Conservation (phyloP, 2,329 filamentous ascomycete genomes). For the Claviceps sp. region DNA sequence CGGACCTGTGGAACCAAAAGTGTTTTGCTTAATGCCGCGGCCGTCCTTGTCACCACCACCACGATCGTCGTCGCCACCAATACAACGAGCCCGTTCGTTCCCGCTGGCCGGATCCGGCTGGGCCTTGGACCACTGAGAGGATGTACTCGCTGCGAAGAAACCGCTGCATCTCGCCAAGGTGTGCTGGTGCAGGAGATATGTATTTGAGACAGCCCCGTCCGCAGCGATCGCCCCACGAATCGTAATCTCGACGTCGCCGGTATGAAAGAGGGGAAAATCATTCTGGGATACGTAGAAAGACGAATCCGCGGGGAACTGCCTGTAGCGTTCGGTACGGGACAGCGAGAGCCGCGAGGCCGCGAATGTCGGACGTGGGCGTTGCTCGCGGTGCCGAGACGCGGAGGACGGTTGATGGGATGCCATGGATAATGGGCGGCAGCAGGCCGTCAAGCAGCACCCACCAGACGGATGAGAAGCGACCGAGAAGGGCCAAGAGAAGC, state of each 20-base stretch:
- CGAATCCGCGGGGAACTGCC: constrained; percentile 68
- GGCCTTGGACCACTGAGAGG: constrained; percentile 52
- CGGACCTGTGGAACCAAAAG: constrained; percentile 6
- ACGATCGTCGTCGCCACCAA: neutral
- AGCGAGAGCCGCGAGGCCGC: constrained; percentile 50
- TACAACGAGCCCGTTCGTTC: constrained; percentile 33
- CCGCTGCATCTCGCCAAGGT: constrained; percentile 83
- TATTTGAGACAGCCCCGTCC: constrained; percentile 45
- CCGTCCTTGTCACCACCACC: neutral
- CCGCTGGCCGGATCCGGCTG: constrained; percentile 17
- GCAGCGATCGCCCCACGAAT: constrained; percentile 47
- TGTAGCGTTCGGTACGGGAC: constrained; percentile 54
- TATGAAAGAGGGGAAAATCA: constrained; percentile 87
- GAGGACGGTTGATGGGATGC: constrained; percentile 28
- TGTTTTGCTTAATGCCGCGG: neutral
- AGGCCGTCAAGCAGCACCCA: neutral
- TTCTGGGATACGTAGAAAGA: constrained; percentile 60
- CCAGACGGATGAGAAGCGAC: neutral
- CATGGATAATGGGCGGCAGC: constrained; percentile 41
- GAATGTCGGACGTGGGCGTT: constrained; percentile 19
- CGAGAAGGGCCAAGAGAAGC: neutral
- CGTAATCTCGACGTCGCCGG: constrained; percentile 84
- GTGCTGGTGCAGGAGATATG: constrained; percentile 76
- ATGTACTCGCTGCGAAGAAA: constrained; percentile 82
- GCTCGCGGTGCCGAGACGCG: constrained; percentile 1